phyloP scores from a whole-genome alignment of 164 flowering plant genomes.

The Hamamelis virginiana region DNA sequence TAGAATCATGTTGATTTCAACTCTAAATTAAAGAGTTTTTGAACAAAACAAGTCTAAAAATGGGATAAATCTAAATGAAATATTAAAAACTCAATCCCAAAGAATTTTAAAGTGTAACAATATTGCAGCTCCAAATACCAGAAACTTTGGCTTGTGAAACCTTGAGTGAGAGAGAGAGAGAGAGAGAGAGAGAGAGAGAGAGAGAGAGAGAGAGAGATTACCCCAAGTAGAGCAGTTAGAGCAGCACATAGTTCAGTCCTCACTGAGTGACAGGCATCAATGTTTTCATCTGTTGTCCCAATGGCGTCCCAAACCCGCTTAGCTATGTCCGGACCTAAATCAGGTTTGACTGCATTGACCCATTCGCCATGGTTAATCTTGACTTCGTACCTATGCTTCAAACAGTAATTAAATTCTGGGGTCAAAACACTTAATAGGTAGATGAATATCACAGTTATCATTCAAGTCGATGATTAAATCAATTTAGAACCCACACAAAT shows the following conservation, averaged over 20 bases:
- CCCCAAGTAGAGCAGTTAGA: slow-evolving; percentile 64
- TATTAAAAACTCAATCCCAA: too few relatives aligned
- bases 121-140: too few relatives aligned
- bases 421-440: background rate
- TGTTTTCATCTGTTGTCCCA: slow-evolving; percentile 43
- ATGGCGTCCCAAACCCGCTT: slow-evolving; percentile 74
- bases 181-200: too few relatives aligned
- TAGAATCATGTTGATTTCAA: too few relatives aligned
- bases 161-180: too few relatives aligned
- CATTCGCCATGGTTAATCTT: slow-evolving; percentile 81
- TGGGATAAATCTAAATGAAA: too few relatives aligned
- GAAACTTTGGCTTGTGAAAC: too few relatives aligned
- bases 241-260: slow-evolving; percentile 54
- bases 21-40: too few relatives aligned
- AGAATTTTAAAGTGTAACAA: too few relatives aligned
- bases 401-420: background rate
- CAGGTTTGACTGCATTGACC: slow-evolving; percentile 62
- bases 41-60: too few relatives aligned
- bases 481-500: background rate
- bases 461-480: background rate
- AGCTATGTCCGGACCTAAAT: slow-evolving; percentile 67
- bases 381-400: slow-evolving; percentile 66
- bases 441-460: background rate
- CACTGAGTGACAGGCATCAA: slow-evolving; percentile 38
- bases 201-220: slow-evolving; percentile 23